Percentiles rank a stretch among this genome's conserved stretches.
Conservation (phyloP, 140 eudicot genomes). For the Senecio squalidus region DNA sequence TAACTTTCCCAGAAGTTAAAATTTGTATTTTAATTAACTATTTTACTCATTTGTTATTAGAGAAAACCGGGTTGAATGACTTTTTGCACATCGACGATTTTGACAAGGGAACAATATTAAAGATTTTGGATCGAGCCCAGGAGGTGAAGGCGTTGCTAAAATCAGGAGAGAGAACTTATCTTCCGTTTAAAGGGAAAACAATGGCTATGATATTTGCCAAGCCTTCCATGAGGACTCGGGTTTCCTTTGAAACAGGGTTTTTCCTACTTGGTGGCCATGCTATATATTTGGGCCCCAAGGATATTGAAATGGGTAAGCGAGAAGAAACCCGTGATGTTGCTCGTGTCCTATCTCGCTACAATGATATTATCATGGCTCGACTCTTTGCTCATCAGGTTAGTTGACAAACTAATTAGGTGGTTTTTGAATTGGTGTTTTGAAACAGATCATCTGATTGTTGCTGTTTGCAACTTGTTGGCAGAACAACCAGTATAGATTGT, state of each 20-base stretch:
- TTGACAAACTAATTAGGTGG: conserved; percentile 2
- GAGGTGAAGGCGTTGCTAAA: conserved; percentile 78
- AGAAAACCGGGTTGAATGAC: conserved; percentile 49
- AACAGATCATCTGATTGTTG: neutral
- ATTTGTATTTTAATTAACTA: neutral
- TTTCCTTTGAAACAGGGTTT: conserved; percentile 96
- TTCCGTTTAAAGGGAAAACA: conserved; percentile 88
- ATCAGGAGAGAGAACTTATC: conserved; percentile 86
- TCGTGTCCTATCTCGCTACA: conserved; percentile 87
- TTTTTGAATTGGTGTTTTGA: neutral
- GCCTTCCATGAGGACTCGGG: conserved; percentile 98
- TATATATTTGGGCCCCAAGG: conserved; percentile 82
- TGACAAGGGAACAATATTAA: conserved; percentile 71
- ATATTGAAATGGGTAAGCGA: conserved; percentile 98
- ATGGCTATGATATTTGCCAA: conserved; percentile 99
- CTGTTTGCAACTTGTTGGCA: neutral
- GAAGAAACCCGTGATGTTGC: conserved; percentile 99
- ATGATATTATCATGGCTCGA: conserved; percentile 97
- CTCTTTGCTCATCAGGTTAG: conserved; percentile 97
- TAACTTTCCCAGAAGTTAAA: neutral
- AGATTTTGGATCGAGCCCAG: conserved; percentile 69
- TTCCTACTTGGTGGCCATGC: conserved; percentile 95
- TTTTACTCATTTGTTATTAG: conserved; percentile 24
- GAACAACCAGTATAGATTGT: neutral
- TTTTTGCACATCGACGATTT: conserved; percentile 69